phyloP scores from a whole-genome alignment of 1,139 yeast species.

The Lodderomyces margitis region DNA sequence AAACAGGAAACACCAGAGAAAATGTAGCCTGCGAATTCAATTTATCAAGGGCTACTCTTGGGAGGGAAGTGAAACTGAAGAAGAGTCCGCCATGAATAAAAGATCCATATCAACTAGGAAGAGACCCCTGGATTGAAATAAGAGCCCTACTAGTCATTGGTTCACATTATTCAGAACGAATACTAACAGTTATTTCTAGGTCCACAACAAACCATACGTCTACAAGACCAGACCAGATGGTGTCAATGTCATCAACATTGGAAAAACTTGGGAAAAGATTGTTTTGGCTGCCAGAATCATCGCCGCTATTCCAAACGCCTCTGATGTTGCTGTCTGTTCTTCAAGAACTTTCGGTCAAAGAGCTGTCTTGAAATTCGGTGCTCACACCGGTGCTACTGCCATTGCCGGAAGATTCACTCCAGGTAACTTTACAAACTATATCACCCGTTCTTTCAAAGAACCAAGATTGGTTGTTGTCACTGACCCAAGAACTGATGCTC shows the following conservation, averaged over 20 bases:
- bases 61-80: too few species aligned
- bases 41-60: too few species aligned
- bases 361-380: slow-evolving; percentile 99
- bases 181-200: slow-evolving; percentile 53
- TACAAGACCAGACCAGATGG: slow-evolving; percentile 99
- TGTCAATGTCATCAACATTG: slow-evolving; percentile 96
- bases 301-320: slow-evolving; percentile 98
- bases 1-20: too few species aligned
- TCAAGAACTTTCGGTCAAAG: slow-evolving; percentile 99
- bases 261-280: slow-evolving; percentile 99
- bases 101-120: neutral
- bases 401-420: slow-evolving; percentile 99
- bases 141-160: too few species aligned
- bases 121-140: neutral
- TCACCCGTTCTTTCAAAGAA: slow-evolving; percentile 99
- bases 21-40: too few species aligned
- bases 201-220: slow-evolving; percentile 99
- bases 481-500: slow-evolving; percentile 99
- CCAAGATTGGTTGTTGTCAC: slow-evolving; percentile 99
- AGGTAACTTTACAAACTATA: slow-evolving; percentile 99
- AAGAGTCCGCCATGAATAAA: neutral
- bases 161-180: too few species aligned
- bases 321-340: slow-evolving; percentile 98
- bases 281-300: slow-evolving; percentile 99
- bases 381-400: slow-evolving; percentile 99